Evolutionary conservation across 2,329 filamentous ascomycete species (phyloP).

Genomic region (Aspergillus quadrilineatus): DNA sequence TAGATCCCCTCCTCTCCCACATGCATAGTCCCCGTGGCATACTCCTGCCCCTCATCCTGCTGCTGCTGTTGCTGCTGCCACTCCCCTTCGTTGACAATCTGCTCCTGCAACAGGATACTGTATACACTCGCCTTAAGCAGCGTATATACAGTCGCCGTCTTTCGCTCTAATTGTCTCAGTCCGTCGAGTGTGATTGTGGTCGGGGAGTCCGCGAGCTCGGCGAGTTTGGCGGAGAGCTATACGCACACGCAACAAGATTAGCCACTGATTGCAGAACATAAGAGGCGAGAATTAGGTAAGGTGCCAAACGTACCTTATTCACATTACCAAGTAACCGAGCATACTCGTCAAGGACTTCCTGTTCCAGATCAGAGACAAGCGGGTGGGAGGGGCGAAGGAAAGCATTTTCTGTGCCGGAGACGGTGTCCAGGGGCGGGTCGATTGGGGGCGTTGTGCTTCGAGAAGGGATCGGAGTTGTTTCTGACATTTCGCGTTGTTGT

Average conservation of each 20-base stretch:
- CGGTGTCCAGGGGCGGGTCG: slow-evolving; percentile 6
- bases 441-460: background rate
- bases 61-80: slow-evolving; percentile 31
- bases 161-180: slow-evolving; percentile 82
- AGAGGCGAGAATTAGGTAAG: background rate
- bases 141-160: slow-evolving; percentile 93
- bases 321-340: slow-evolving; percentile 83
- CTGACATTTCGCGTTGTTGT: slow-evolving; percentile 1
- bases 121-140: slow-evolving; percentile 97
- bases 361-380: slow-evolving; percentile 72
- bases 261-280: background rate
- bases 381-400: slow-evolving; percentile 40
- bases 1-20: slow-evolving; percentile 20
- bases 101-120: slow-evolving; percentile 96
- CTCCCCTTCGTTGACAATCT: slow-evolving; percentile 69
- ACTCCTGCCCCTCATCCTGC: slow-evolving; percentile 21
- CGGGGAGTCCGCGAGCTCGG: slow-evolving; percentile 61
- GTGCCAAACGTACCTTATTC: slow-evolving; percentile 64
- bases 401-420: slow-evolving; percentile 30
- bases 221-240: slow-evolving; percentile 47
- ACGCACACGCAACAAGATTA: background rate
- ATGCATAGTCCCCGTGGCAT: slow-evolving; percentile 16
- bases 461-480: background rate
- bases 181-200: slow-evolving; percentile 75
- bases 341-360: slow-evolving; percentile 94